These are phyloP conservation scores for Erodium texanum DNA, from an alignment of 441 rosid species.

Conservation along the genomic window DNA sequence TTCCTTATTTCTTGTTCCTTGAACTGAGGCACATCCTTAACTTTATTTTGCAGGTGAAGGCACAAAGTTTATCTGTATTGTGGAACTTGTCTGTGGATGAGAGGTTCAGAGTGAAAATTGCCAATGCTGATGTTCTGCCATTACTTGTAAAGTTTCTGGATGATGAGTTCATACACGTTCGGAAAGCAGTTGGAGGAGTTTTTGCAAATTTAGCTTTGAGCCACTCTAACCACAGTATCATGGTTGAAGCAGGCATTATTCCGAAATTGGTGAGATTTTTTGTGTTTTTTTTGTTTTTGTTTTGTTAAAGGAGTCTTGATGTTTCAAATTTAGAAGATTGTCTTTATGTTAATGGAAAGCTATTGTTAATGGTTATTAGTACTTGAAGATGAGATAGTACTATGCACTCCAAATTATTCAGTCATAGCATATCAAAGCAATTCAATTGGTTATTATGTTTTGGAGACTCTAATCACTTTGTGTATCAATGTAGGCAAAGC, in stretches of 20 bases:
- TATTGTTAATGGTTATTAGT: not conserved
- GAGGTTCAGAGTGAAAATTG: slow-evolving; percentile 51
- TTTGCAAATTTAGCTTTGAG: slow-evolving; percentile 62
- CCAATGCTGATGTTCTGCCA: slow-evolving; percentile 39
- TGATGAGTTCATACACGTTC: slow-evolving; percentile 51
- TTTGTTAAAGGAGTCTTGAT: not conserved
- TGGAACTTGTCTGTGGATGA: slow-evolving; percentile 84
- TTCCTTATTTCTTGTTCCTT: slow-evolving; percentile 12
- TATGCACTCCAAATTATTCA: too few species aligned
- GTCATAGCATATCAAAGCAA: not conserved
- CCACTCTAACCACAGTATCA: slow-evolving; percentile 37
- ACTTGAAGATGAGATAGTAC: not conserved
- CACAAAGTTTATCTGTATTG: slow-evolving; percentile 55
- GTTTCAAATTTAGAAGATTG: not conserved
- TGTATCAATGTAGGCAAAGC: slow-evolving; percentile 41
- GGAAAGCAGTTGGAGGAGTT: slow-evolving; percentile 83
- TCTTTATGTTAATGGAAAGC: not conserved
- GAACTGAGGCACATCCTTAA: slow-evolving; percentile 21
- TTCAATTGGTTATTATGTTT: not conserved
- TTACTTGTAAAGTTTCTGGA: slow-evolving; percentile 52
- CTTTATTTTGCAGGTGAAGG: slow-evolving; percentile 48
- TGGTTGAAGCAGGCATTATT: slow-evolving; percentile 74
- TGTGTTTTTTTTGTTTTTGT: slow-evolving; percentile 5
- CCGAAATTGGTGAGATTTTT: slow-evolving; percentile 60
- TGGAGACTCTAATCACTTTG: slow-evolving; percentile 5